A percentile compares a stretch with the other conserved stretches of the same genome.
These are phyloP conservation scores for Xylaria polymorpha DNA, from an alignment of 2,329 filamentous ascomycete species.

Conservation along the genomic window DNA sequence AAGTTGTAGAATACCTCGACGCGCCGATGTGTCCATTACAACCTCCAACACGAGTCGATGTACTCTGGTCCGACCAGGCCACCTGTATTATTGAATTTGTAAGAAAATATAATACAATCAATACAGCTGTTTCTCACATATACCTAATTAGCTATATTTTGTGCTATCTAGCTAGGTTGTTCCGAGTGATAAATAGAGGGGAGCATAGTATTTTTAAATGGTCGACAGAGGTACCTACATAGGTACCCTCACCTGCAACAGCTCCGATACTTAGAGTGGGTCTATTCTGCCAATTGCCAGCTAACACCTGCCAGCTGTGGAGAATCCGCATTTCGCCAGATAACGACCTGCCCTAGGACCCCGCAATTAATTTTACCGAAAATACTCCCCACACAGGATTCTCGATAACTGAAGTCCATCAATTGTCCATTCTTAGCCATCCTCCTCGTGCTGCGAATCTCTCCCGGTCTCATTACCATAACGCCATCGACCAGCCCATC, in stretches of 20 bases:
- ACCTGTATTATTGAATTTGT: conserved; percentile 34
- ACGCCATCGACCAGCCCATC: conserved; percentile 46
- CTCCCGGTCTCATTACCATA: conserved; percentile 52
- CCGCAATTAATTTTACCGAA: conserved; percentile 45
- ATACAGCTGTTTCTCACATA: neutral
- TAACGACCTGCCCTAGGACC: conserved; percentile 45
- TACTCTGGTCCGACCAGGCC: neutral
- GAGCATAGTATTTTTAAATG: neutral
- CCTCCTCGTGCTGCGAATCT: conserved; percentile 39
- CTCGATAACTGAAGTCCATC: conserved; percentile 38
- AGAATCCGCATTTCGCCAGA: neutral
- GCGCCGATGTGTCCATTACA: conserved; percentile 18
- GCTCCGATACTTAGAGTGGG: too few relatives aligned
- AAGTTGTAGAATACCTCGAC: neutral
- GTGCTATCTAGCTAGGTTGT: too few relatives aligned
- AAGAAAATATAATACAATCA: conserved; percentile 14
- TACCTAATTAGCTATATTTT: neutral
- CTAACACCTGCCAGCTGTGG: neutral
- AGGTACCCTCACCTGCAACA: too few relatives aligned
- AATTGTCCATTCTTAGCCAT: conserved; percentile 36
- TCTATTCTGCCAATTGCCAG: neutral
- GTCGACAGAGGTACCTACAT: too few relatives aligned
- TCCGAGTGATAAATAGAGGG: neutral
- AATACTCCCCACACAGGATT: conserved; percentile 46
- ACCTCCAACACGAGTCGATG: neutral